Evolutionary conservation across 176 grass and related monocot species (phyloP).

Genomic region (Bonia amplexicaulis): DNA sequence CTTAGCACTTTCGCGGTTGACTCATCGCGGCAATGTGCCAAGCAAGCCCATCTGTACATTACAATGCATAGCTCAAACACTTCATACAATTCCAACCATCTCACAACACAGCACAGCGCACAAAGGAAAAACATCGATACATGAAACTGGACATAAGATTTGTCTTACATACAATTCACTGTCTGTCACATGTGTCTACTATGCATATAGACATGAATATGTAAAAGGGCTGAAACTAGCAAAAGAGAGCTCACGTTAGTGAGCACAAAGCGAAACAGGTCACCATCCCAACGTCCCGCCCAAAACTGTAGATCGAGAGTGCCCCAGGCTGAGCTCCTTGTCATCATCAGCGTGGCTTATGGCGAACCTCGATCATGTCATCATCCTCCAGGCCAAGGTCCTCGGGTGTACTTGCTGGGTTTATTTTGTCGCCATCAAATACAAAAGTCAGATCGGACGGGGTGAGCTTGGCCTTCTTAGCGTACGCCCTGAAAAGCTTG

Average conservation of each 20-base stretch:
- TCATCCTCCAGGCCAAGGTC: slow-evolving; percentile 74
- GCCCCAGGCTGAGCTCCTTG: not conserved
- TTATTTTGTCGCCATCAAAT: slow-evolving; percentile 81
- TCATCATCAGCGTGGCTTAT: slow-evolving; percentile 38
- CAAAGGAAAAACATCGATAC: not conserved
- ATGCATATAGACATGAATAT: slow-evolving; percentile 6
- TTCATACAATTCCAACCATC: not conserved
- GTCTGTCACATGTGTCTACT: not conserved
- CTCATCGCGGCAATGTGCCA: not conserved
- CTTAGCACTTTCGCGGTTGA: not conserved
- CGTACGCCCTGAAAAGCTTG: slow-evolving; percentile 73
- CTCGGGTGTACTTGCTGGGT: slow-evolving; percentile 41
- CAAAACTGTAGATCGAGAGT: not conserved
- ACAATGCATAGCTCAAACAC: not conserved
- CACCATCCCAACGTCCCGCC: not conserved
- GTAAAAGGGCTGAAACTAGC: not conserved
- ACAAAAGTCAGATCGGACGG: slow-evolving; percentile 45
- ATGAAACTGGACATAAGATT: not conserved
- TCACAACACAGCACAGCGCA: not conserved
- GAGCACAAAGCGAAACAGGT: not conserved
- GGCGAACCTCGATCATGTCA: slow-evolving; percentile 76
- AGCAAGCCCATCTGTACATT: not conserved
- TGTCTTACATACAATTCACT: not conserved
- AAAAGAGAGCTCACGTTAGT: not conserved
- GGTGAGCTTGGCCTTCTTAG: slow-evolving; percentile 54